Evolutionary conservation across 1,284 basidiomycete species (phyloP).

Genomic region (Sphaerobolus stellatus): DNA sequence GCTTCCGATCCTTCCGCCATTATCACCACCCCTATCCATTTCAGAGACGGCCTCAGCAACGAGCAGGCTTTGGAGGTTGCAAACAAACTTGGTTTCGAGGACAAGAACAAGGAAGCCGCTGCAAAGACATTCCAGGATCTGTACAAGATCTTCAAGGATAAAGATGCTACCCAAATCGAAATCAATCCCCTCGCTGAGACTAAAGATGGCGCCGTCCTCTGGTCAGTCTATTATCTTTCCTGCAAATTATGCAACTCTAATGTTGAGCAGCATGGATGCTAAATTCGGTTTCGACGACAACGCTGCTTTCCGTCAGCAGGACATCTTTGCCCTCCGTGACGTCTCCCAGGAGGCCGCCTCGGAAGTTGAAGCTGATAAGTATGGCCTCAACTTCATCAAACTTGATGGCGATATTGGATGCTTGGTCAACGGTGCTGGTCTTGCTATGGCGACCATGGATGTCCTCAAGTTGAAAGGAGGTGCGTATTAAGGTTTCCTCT

Average conservation of each 20-base stretch:
- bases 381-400: conserved; percentile 98
- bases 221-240: conserved; percentile 49
- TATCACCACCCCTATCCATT: conserved; percentile 93
- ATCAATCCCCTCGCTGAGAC: conserved; percentile 99
- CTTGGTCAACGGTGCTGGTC: conserved; percentile 96
- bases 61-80: conserved; percentile 78
- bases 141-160: conserved; percentile 97
- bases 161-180: conserved; percentile 99
- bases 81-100: conserved; percentile 86
- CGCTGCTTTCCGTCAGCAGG: conserved; percentile 95
- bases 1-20: conserved; percentile 94
- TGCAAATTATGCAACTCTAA: conserved; percentile 2
- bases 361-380: conserved; percentile 94
- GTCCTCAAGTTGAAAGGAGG: conserved; percentile 94
- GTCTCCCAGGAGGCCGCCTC: conserved; percentile 94
- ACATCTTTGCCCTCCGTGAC: conserved; percentile 89
- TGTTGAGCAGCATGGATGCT: conserved; percentile 86
- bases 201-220: conserved; percentile 89
- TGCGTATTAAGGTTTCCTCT: not conserved
- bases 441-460: conserved; percentile 99
- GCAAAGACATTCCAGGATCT: conserved; percentile 94
- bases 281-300: conserved; percentile 99
- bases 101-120: conserved; percentile 74
- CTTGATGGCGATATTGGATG: conserved; percentile 98
- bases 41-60: conserved; percentile 79